phyloP scores from a whole-genome alignment of 345 rosid species.

The Chamaenerion angustifolium region DNA sequence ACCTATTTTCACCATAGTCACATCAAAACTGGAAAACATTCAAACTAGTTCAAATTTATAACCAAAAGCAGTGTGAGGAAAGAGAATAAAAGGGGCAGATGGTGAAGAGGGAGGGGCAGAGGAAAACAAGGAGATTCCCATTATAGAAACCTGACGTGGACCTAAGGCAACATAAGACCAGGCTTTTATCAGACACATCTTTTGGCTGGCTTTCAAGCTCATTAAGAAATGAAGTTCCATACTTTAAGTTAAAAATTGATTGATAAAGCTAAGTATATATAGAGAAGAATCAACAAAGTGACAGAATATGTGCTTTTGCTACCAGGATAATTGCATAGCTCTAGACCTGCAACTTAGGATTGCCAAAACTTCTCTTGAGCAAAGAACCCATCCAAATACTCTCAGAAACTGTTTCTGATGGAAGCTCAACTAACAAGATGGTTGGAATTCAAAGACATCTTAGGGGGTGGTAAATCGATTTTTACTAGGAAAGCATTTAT shows the following conservation, averaged over 20 bases:
- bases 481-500: too few species aligned
- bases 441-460: too few species aligned
- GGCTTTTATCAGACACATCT: conserved; percentile 30
- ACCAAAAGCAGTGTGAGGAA: conserved; percentile 20
- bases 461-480: too few species aligned
- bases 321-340: too few species aligned
- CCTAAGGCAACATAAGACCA: conserved; percentile 41
- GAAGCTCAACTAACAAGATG: too few species aligned
- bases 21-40: conserved; percentile 14
- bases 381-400: too few species aligned
- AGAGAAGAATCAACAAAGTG: conserved; percentile 10
- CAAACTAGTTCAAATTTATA: conserved; percentile 10
- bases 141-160: conserved; percentile 37
- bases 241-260: conserved; percentile 8
- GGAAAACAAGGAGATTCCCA: conserved; percentile 51
- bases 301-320: not conserved
- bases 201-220: conserved; percentile 26
- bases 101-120: conserved; percentile 18
- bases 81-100: conserved; percentile 23
- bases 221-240: conserved; percentile 9
- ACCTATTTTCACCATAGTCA: conserved; percentile 2
- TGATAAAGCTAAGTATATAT: conserved; percentile 2
- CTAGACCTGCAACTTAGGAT: too few species aligned
- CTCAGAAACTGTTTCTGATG: too few species aligned
- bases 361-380: too few species aligned